phyloP scores from a whole-genome alignment of 164 flowering plant species.

The Stephania japonica region DNA sequence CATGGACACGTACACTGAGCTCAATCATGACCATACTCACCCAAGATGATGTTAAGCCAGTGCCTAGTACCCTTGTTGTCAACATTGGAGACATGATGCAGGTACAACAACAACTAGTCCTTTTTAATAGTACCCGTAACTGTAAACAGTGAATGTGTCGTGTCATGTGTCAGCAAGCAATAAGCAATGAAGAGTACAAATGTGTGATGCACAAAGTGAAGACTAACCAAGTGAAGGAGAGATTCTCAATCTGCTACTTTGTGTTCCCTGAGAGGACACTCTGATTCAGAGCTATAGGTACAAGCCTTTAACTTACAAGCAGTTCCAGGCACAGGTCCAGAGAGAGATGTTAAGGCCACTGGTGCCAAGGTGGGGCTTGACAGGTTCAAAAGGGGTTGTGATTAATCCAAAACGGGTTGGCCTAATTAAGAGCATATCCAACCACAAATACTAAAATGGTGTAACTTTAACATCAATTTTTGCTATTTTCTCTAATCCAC shows the following conservation, averaged over 20 bases:
- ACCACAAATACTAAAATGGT: too few species aligned
- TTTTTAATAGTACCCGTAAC: neutral
- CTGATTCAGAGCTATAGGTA: slow-evolving; percentile 50
- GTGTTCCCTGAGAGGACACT: slow-evolving; percentile 46
- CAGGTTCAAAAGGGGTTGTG: slow-evolving; percentile 23
- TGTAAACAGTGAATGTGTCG: neutral
- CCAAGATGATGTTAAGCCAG: slow-evolving; percentile 6
- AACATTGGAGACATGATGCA: slow-evolving; percentile 84
- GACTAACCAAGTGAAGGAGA: slow-evolving; percentile 29
- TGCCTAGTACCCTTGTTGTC: slow-evolving; percentile 41
- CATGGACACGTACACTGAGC: slow-evolving; percentile 2
- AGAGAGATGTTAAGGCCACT: slow-evolving; percentile 33
- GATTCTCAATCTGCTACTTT: slow-evolving; percentile 66
- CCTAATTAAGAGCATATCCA: too few species aligned
- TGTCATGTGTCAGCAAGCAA: slow-evolving; percentile 30
- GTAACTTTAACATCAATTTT: too few species aligned
- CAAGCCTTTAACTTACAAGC: slow-evolving; percentile 54
- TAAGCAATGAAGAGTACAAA: slow-evolving; percentile 57
- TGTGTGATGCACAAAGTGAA: slow-evolving; percentile 63
- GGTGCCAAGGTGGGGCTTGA: slow-evolving; percentile 51
- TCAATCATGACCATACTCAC: neutral
- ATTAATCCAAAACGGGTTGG: too few species aligned
- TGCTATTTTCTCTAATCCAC: too few species aligned
- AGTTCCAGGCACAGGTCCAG: slow-evolving; percentile 51
- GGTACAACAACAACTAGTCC: slow-evolving; percentile 24